Base-by-base conservation (phyloP, 306 rosid genomes). In the Spatholobus suberectus region DNA sequence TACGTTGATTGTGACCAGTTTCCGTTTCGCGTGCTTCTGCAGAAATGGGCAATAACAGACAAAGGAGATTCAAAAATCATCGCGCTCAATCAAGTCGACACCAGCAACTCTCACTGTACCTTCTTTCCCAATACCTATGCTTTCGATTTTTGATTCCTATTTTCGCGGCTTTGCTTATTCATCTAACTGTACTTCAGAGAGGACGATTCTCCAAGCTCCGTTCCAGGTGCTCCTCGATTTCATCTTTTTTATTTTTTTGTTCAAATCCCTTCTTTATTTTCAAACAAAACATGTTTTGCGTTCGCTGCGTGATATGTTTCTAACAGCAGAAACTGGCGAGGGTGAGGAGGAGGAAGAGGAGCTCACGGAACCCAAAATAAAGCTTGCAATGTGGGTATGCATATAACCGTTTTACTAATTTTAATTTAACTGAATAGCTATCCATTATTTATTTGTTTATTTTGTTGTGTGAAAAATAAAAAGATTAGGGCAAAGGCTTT, bases 371-470 rank as follows among this genome's bases (percentile, higher is more conserved):
- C 97, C 97, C 11, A 87, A 76, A 71, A 77, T 95, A 63, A 91
- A 91, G 82, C 97, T 95, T 79, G 97, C 97, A 32, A 95, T 95
- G 97, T 95, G 98, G 98, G 97, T 93, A 87, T 82, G 97, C 75
- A 79, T 78, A 26, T 32, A 17, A 57, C 51, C 63, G 23, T 76
- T 21, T 82, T 40, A 41, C 67, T 49, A 49, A 6, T 80, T 38
- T 15, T 55, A 35, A 43, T 37, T 18, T 49, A n/a, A 27, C 18
- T 54, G 14, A 29, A 52, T 3, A 35, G 9, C 15, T 55, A 38
- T 27, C n/a, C 27, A 18, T 63, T 41, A 7, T 27, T 72, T 27
- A 23, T 59, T 79, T 41, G 13, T 5, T 59, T 58, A 11, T 0
- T n/a, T 35, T 18, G 34, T 52, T 52, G 5, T 26, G 2, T 17